Percentiles rank a stretch among this genome's conserved stretches.
phyloP scores from a whole-genome alignment of 495 filamentous ascomycete species.

The Aspergillus carlsbadensis region DNA sequence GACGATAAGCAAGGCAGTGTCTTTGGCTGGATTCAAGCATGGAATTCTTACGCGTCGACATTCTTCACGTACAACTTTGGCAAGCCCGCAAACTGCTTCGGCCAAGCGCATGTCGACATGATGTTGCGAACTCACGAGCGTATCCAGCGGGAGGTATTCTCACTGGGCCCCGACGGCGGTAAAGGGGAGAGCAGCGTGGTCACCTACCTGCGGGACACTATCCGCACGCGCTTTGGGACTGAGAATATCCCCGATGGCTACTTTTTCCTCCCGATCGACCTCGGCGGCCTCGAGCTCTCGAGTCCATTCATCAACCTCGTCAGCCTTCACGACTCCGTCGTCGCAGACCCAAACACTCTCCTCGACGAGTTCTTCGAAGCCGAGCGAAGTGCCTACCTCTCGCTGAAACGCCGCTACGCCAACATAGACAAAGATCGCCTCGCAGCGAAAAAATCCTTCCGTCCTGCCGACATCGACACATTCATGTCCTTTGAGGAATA shows the following conservation, averaged over 20 bases:
- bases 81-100: conserved; percentile 16
- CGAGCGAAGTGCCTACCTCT: conserved; percentile 1
- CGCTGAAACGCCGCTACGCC: conserved; percentile 1
- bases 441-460: neutral
- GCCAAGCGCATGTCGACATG: conserved; percentile 15
- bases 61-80: conserved; percentile 19
- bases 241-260: conserved; percentile 13
- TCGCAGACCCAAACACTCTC: neutral
- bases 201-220: conserved; percentile 10
- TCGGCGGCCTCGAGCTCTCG: conserved; percentile 16
- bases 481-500: conserved; percentile 16
- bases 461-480: neutral
- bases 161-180: neutral
- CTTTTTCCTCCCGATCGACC: conserved; percentile 19
- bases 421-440: neutral
- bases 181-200: conserved; percentile 13
- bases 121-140: conserved; percentile 13
- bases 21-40: conserved; percentile 18
- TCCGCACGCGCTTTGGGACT: conserved; percentile 1
- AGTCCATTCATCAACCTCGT: conserved; percentile 16
- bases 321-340: conserved; percentile 2
- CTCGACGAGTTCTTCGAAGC: conserved; percentile 10
- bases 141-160: conserved; percentile 14
- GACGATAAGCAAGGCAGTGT: conserved; percentile 9
- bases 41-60: conserved; percentile 16